phyloP scores from a whole-genome alignment of 2,329 filamentous ascomycete genomes.

The Cytospora mali region DNA sequence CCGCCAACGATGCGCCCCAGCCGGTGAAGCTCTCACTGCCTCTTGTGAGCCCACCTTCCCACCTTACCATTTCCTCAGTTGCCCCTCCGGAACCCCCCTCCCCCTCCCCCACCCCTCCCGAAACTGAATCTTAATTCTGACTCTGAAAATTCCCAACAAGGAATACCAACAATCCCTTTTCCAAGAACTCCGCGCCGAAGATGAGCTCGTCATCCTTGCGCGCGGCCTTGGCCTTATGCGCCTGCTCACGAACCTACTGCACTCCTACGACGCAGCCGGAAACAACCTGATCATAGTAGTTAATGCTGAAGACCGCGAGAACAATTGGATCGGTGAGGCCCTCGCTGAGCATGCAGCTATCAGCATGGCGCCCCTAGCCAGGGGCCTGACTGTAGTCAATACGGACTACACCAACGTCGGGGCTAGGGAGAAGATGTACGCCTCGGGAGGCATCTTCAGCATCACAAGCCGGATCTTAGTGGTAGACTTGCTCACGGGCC shows the following conservation, averaged over 20 bases:
- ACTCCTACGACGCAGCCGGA: conserved; percentile 94
- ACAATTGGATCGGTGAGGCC: conserved; percentile 95
- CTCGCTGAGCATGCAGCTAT: conserved; percentile 93
- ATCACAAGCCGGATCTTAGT: conserved; percentile 95
- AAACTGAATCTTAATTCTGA: conserved; percentile 24
- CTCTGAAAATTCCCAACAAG: conserved; percentile 41
- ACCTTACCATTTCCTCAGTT: conserved; percentile 5
- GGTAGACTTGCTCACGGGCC: conserved; percentile 83
- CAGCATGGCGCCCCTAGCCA: conserved; percentile 78
- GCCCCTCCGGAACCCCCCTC: conserved; percentile 5
- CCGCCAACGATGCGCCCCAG: conserved; percentile 44
- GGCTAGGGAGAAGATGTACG: conserved; percentile 88
- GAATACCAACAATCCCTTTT: conserved; percentile 96
- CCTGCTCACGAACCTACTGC: conserved; percentile 91
- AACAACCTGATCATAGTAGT: conserved; percentile 90
- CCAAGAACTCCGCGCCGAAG: conserved; percentile 83
- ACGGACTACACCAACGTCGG: conserved; percentile 90
- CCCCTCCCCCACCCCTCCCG: conserved; percentile 2
- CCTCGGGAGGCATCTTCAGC: conserved; percentile 86
- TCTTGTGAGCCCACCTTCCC: conserved; percentile 52
- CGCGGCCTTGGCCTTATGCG: conserved; percentile 90
- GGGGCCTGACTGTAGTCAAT: conserved; percentile 89
- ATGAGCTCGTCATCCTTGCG: conserved; percentile 91
- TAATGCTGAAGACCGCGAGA: conserved; percentile 88
- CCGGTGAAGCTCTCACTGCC: conserved; percentile 83